A percentile compares a stretch with the other conserved stretches of the same genome.
Evolutionary conservation across 2,329 filamentous ascomycete genomes (phyloP).

Genomic region (Alternaria sp.): DNA sequence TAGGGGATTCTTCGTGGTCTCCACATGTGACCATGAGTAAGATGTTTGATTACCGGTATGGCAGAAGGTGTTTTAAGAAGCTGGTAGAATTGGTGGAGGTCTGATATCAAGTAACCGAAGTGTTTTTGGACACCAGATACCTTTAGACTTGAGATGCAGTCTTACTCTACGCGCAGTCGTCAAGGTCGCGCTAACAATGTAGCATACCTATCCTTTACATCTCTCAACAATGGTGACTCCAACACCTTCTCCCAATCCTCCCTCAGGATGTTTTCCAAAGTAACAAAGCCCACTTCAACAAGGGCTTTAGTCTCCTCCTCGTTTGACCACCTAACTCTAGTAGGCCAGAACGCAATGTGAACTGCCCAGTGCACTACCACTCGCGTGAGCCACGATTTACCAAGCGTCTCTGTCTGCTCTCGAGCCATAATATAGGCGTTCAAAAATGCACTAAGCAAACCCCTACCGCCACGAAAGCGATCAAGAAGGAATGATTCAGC

Average conservation of each 20-base stretch:
- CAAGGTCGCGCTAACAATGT: neutral
- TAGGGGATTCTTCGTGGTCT: neutral
- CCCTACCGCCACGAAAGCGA: constrained; percentile 40
- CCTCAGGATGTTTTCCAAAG: constrained; percentile 24
- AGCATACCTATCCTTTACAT: constrained; percentile 17
- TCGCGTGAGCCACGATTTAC: constrained; percentile 33
- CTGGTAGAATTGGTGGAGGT: too few species aligned
- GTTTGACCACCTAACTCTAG: constrained; percentile 40
- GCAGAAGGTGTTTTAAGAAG: neutral
- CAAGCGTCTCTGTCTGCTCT: constrained; percentile 3
- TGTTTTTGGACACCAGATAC: neutral
- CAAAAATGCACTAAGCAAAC: constrained; percentile 40
- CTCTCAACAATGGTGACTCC: constrained; percentile 19
- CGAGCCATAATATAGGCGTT: constrained; percentile 29
- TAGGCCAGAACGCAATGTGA: constrained; percentile 49
- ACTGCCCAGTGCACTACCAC: constrained; percentile 48
- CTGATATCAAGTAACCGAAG: neutral
- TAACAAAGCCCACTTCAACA: constrained; percentile 32
- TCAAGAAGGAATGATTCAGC: constrained; percentile 51
- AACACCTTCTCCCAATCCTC: constrained; percentile 33
- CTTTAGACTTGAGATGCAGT: too few species aligned
- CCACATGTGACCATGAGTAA: neutral
- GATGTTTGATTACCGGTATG: neutral
- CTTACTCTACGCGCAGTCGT: neutral
- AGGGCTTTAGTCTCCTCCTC: constrained; percentile 34